Conservation (phyloP, 805 yeast genomes). For the Lipomyces spencermartinsiae region DNA sequence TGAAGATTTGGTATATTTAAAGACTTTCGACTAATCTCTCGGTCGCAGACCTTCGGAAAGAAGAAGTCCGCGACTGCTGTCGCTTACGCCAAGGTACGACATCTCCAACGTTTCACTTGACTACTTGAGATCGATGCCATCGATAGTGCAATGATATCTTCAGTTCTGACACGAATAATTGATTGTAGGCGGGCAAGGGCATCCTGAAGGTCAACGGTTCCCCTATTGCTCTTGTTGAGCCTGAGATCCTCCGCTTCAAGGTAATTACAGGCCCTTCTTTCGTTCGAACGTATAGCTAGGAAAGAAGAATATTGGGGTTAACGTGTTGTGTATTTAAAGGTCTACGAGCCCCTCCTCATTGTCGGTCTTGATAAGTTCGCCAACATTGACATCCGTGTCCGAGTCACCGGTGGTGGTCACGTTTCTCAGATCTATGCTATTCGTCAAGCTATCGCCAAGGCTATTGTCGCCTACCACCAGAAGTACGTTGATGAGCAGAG, state of each 20-base stretch:
- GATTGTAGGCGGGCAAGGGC: slow-evolving; percentile 95
- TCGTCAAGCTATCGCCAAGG: slow-evolving; percentile 99
- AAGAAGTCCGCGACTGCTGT: slow-evolving; percentile 99
- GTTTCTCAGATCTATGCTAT: slow-evolving; percentile 99
- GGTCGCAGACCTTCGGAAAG: slow-evolving; percentile 92
- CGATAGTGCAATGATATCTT: neutral
- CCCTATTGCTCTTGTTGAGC: slow-evolving; percentile 98
- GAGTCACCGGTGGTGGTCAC: slow-evolving; percentile 99
- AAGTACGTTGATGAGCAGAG: slow-evolving; percentile 99
- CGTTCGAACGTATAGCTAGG: neutral
- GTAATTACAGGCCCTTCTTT: slow-evolving; percentile 8
- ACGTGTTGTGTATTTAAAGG: slow-evolving; percentile 45
- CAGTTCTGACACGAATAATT: slow-evolving; percentile 7
- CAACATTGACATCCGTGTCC: slow-evolving; percentile 97
- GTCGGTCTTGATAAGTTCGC: slow-evolving; percentile 99
- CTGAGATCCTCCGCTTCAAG: slow-evolving; percentile 99
- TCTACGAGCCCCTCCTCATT: slow-evolving; percentile 97
- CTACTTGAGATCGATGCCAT: neutral
- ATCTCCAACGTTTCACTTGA: neutral
- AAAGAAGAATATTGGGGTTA: neutral
- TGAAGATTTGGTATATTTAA: neutral
- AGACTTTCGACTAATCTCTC: neutral
- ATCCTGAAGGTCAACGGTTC: slow-evolving; percentile 98
- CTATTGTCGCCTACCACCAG: slow-evolving; percentile 99
- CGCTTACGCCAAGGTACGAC: slow-evolving; percentile 66